Evolutionary conservation across 1,284 basidiomycete genomes (phyloP).

Genomic region (Tylopilus sp.): DNA sequence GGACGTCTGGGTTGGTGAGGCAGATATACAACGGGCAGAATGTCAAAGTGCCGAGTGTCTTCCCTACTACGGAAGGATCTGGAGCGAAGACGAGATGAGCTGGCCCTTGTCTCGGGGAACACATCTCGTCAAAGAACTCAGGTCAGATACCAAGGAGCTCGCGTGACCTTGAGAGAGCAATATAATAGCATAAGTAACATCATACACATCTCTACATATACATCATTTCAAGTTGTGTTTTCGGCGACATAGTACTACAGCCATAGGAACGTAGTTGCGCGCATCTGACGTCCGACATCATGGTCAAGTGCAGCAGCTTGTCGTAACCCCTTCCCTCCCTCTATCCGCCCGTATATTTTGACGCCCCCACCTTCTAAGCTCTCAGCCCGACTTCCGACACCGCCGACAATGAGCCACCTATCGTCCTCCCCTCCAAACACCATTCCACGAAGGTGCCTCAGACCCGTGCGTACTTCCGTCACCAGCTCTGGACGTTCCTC

Average conservation of each 20-base stretch:
- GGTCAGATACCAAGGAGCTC: slow-evolving; percentile 57
- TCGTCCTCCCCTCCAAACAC: slow-evolving; percentile 61
- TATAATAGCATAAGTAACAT: slow-evolving; percentile 50
- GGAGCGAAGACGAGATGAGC: slow-evolving; percentile 71
- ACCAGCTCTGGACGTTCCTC: slow-evolving; percentile 54
- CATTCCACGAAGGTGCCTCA: slow-evolving; percentile 65
- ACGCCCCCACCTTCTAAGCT: slow-evolving; percentile 57
- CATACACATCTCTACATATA: neutral
- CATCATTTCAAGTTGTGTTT: neutral
- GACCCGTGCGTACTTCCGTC: slow-evolving; percentile 60
- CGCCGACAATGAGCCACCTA: slow-evolving; percentile 61
- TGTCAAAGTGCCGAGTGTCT: slow-evolving; percentile 73
- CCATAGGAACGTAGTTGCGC: slow-evolving; percentile 64
- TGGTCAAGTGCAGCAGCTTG: slow-evolving; percentile 51
- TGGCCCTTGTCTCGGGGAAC: slow-evolving; percentile 71
- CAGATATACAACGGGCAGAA: slow-evolving; percentile 66
- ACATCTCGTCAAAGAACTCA: slow-evolving; percentile 65
- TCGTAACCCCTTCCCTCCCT: slow-evolving; percentile 58
- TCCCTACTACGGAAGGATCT: slow-evolving; percentile 68
- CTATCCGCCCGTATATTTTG: slow-evolving; percentile 62
- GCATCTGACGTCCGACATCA: slow-evolving; percentile 36
- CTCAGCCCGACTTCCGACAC: slow-evolving; percentile 37
- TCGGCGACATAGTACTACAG: slow-evolving; percentile 28
- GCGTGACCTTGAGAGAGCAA: slow-evolving; percentile 55
- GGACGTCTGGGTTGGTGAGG: slow-evolving; percentile 63